Percentiles rank a stretch among this genome's conserved stretches.
Evolutionary conservation across 805 yeast genomes (phyloP).

Genomic region (Wickerhamiella vanderwaltii): DNA sequence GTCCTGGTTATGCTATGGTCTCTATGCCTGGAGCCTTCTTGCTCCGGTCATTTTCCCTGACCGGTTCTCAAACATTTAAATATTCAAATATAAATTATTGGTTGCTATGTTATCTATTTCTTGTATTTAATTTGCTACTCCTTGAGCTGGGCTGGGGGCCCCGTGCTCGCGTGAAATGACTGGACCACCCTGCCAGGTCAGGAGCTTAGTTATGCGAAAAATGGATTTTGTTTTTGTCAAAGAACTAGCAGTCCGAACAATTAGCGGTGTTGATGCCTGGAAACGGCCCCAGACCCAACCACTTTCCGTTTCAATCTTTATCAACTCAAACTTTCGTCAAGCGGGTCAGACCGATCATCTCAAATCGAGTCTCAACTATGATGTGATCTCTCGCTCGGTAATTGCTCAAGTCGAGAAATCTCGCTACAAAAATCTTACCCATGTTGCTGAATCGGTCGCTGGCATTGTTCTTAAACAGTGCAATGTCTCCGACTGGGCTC

Average conservation of each 20-base stretch:
- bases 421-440: constrained; percentile 30
- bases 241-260: constrained; percentile 47
- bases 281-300: constrained; percentile 54
- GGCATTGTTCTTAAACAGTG: constrained; percentile 32
- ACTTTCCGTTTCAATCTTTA: constrained; percentile 43
- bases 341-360: constrained; percentile 80
- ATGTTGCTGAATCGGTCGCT: constrained; percentile 37
- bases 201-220: constrained; percentile 8
- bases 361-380: constrained; percentile 75
- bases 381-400: constrained; percentile 63
- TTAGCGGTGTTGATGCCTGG: constrained; percentile 70
- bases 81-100: not conserved
- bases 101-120: not conserved
- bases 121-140: too few species aligned
- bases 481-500: constrained; percentile 38
- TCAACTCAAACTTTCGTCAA: constrained; percentile 52
- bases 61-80: constrained; percentile 36
- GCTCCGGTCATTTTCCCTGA: constrained; percentile 92
- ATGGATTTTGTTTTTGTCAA: constrained; percentile 39
- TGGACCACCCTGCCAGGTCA: too few species aligned
- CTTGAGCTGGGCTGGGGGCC: too few species aligned
- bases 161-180: too few species aligned
- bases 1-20: constrained; percentile 79
- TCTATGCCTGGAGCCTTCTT: constrained; percentile 81
- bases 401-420: constrained; percentile 37